Conservation (phyloP, 2,329 filamentous ascomycete species). For the Phialophora verrucosa region DNA sequence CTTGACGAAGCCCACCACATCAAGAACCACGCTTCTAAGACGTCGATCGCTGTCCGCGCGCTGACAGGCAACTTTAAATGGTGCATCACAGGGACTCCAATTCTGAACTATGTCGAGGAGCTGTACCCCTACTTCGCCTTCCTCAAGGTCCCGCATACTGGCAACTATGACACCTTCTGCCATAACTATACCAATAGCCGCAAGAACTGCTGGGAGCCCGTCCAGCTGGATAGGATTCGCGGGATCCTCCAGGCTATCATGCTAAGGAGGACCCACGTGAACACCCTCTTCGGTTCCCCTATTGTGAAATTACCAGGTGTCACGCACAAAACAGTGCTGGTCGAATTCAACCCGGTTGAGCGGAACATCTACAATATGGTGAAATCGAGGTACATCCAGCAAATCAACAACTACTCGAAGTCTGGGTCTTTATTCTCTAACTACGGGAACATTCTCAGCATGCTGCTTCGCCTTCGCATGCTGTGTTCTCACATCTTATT, state of each 20-base stretch:
- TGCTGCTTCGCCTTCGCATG: slow-evolving; percentile 60
- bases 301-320: slow-evolving; percentile 62
- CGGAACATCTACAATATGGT: slow-evolving; percentile 61
- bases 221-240: slow-evolving; percentile 39
- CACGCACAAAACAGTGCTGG: slow-evolving; percentile 48
- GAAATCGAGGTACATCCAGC: slow-evolving; percentile 48
- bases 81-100: slow-evolving; percentile 49
- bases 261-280: slow-evolving; percentile 61
- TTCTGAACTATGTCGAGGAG: slow-evolving; percentile 49
- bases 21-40: slow-evolving; percentile 45
- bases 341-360: slow-evolving; percentile 61
- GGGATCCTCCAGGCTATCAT: slow-evolving; percentile 52
- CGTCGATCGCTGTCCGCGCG: slow-evolving; percentile 46
- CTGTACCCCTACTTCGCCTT: slow-evolving; percentile 50
- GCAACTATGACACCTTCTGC: slow-evolving; percentile 39
- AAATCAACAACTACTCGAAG: slow-evolving; percentile 48
- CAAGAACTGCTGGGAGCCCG: slow-evolving; percentile 25
- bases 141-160: slow-evolving; percentile 43
- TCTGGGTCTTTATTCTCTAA: slow-evolving; percentile 36
- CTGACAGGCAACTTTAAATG: slow-evolving; percentile 47
- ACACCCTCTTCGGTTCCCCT: slow-evolving; percentile 59
- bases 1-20: slow-evolving; percentile 48
- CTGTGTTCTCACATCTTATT: slow-evolving; percentile 58
- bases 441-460: slow-evolving; percentile 51
- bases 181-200: slow-evolving; percentile 40